Base-by-base conservation (phyloP, 306 rosid species). In the Glycine soja region DNA sequence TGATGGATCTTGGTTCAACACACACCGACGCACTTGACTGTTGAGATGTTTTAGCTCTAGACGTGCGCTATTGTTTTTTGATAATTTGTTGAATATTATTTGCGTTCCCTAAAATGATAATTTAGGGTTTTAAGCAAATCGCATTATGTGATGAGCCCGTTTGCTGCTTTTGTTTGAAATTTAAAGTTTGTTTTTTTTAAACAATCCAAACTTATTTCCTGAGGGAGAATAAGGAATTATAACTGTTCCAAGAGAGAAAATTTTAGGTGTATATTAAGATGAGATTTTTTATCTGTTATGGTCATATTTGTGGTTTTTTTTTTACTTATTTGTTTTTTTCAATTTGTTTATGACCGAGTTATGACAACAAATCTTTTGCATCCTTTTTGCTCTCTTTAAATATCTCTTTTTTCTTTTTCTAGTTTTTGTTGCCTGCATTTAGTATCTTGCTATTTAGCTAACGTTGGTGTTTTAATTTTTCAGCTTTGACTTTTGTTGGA, bases 401-500 rank as follows among this genome's bases (percentile, higher is more conserved):
- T 24, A 24, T 24, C 30, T 24, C 30, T 1, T 24, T 19, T 24
- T 24, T 24, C 30, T n/a, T n/a, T n/a, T n/a, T n/a, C n/a, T n/a
- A n/a, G n/a, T n/a, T n/a, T 0, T 7, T 38, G 14, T 24, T 24
- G 8, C 4, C 8, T 24, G 0, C 12, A 5, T 24, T 24, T 34
- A 62, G 38, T 83, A 15, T 64, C 40, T 18, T 48, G 3, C 45
- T 76, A 11, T 61, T 62, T 61, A 2, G 14, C 87, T 75, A 34
- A 83, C 0, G 15, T 16, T 4, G 3, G 2, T 78, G 64, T n/a
- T 64, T 45, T 32, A 15, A 10, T 58, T 13, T 86, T 54, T 79
- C 78, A 70, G 84, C 38, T 16, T 57, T 47, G 3, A 56, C 50
- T 24, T 62, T 84, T 50, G 70, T 82, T 65, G 71, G 48, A 48